These are phyloP conservation scores for Pueraria montana DNA, from an alignment of 306 rosid genomes.

Conservation along the genomic window DNA sequence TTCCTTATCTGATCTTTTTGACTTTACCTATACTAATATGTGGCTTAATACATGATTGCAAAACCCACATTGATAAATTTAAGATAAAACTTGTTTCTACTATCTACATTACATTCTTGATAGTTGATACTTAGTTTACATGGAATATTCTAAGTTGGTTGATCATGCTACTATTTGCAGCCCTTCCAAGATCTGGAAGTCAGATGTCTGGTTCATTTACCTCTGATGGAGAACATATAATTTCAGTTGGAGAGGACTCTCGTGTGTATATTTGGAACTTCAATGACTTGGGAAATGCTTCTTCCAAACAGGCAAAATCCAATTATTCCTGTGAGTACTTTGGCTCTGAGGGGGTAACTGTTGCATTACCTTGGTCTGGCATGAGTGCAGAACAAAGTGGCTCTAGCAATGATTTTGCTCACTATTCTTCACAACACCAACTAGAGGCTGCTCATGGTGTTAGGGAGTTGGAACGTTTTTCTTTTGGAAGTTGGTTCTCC, in stretches of 20 bases:
- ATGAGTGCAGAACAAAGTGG: slow-evolving; percentile 47
- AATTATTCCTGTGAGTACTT: slow-evolving; percentile 77
- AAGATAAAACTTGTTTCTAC: background rate
- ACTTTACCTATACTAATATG: background rate
- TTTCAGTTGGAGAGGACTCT: slow-evolving; percentile 85
- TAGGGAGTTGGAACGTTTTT: slow-evolving; percentile 62
- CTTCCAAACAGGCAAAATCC: slow-evolving; percentile 60
- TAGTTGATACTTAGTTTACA: background rate
- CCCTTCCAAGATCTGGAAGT: slow-evolving; percentile 77
- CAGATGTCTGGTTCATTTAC: slow-evolving; percentile 85
- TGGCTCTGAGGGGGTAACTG: slow-evolving; percentile 70
- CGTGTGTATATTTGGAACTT: slow-evolving; percentile 81
- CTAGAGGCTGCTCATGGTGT: slow-evolving; percentile 26
- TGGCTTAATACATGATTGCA: slow-evolving; percentile 1
- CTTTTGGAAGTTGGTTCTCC: slow-evolving; percentile 77
- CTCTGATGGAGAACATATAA: slow-evolving; percentile 64
- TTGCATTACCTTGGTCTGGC: slow-evolving; percentile 87
- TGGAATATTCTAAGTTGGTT: slow-evolving; percentile 42
- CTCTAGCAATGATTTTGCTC: slow-evolving; percentile 23
- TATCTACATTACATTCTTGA: background rate
- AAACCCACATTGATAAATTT: slow-evolving; percentile 4
- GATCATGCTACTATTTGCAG: slow-evolving; percentile 54
- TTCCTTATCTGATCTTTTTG: slow-evolving; percentile 18
- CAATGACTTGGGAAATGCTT: slow-evolving; percentile 42
- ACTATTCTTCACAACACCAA: slow-evolving; percentile 39